phyloP scores from a whole-genome alignment of 2,329 filamentous ascomycete genomes.

The Diaporthe vexans region DNA sequence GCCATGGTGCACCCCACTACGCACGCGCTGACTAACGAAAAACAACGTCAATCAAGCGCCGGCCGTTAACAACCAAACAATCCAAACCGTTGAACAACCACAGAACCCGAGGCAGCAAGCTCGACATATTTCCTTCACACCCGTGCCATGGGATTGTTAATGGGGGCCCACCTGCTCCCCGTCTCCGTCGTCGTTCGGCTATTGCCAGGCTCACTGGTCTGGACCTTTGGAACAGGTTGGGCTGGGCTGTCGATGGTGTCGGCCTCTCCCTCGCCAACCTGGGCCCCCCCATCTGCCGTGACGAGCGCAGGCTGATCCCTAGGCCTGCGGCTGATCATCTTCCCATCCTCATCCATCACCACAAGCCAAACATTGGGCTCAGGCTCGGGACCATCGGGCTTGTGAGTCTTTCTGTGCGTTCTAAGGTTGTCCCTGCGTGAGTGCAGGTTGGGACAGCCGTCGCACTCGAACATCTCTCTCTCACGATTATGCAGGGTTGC shows the following conservation, averaged over 20 bases:
- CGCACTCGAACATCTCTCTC: neutral
- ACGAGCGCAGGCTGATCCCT: neutral
- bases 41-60: neutral
- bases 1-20: neutral
- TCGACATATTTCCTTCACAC: neutral
- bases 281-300: neutral
- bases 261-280: neutral
- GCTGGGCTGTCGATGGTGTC: neutral
- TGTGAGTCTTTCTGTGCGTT: neutral
- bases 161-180: neutral
- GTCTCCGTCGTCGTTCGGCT: neutral
- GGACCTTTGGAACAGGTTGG: neutral
- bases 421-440: constrained; percentile 13
- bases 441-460: accelerated
- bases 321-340: neutral
- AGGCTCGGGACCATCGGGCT: neutral
- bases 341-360: neutral
- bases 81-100: neutral
- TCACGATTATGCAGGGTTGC: neutral
- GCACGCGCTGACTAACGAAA: neutral
- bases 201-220: neutral
- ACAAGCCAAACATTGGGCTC: no score
- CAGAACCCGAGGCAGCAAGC: neutral
- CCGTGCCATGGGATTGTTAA: neutral
- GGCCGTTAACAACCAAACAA: no score